These are phyloP conservation scores for Acanthamoeba royreba DNA, from an alignment of 208 protist genomes.

Conservation along the genomic window DNA sequence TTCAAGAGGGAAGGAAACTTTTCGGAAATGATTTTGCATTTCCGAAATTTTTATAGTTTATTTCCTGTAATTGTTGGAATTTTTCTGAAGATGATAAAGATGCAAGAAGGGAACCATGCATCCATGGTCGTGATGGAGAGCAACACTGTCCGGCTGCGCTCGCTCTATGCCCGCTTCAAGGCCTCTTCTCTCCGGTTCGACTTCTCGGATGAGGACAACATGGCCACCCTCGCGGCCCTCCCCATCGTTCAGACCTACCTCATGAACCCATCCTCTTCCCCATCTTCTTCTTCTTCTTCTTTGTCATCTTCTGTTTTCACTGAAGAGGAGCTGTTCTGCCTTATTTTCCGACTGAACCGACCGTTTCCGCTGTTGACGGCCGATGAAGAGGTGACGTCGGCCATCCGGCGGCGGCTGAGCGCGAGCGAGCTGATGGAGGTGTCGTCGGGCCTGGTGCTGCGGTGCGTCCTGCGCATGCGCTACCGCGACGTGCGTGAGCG, in stretches of 20 bases:
- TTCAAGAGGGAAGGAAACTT: too few relatives aligned
- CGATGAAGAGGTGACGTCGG: neutral
- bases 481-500: neutral
- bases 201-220: neutral
- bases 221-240: neutral
- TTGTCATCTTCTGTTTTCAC: neutral
- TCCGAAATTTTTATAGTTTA: too few relatives aligned
- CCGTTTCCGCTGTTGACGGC: neutral
- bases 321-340: conserved; percentile 23
- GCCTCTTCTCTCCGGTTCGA: neutral
- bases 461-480: neutral
- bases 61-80: too few relatives aligned
- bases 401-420: neutral
- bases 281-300: too few relatives aligned
- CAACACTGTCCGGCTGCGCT: neutral
- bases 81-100: too few relatives aligned
- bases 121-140: too few relatives aligned
- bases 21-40: too few relatives aligned
- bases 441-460: neutral
- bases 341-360: neutral
- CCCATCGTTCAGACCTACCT: neutral
- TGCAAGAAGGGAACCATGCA: too few relatives aligned
- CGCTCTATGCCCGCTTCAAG: neutral
- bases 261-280: too few relatives aligned
- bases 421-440: neutral